Conservation (phyloP, 2,329 filamentous ascomycete species). For the Periconia sp. region DNA sequence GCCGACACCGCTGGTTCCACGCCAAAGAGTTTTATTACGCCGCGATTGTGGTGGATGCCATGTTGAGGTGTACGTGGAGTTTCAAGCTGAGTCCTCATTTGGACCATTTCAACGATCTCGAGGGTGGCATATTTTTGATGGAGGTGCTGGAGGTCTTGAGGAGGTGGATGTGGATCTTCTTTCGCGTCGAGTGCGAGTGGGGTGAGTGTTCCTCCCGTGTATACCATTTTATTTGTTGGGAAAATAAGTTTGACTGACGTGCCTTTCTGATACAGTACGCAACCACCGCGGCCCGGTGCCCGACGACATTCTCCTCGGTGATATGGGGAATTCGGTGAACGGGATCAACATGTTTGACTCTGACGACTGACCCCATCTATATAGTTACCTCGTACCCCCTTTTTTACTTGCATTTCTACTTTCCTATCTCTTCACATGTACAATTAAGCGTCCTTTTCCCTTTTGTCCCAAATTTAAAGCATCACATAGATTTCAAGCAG, state of each 20-base stretch:
- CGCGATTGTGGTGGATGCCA: constrained; percentile 75
- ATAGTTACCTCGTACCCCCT: too few species aligned
- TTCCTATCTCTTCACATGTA: too few species aligned
- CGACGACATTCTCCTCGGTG: constrained; percentile 74
- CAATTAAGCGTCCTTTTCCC: too few species aligned
- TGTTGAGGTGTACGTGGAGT: constrained; percentile 87
- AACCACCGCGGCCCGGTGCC: constrained; percentile 58
- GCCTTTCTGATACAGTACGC: constrained; percentile 46
- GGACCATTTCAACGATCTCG: constrained; percentile 81
- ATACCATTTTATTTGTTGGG: neutral
- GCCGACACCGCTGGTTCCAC: constrained; percentile 72
- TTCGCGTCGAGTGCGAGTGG: constrained; percentile 94
- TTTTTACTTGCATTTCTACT: too few species aligned
- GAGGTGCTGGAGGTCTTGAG: constrained; percentile 84
- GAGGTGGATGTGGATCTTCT: constrained; percentile 96
- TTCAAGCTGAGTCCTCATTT: constrained; percentile 82
- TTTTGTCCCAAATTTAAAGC: too few species aligned
- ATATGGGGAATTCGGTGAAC: constrained; percentile 36
- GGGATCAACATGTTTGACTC: too few species aligned
- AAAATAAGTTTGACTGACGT: constrained; percentile 9
- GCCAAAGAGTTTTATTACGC: constrained; percentile 76
- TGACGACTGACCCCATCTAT: too few species aligned
- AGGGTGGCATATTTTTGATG: constrained; percentile 85
- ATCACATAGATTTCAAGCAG: too few species aligned
- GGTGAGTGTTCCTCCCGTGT: constrained; percentile 53